Base-by-base conservation (phyloP, 1,284 basidiomycete species). In the Pyrrhoderma lamaoense region DNA sequence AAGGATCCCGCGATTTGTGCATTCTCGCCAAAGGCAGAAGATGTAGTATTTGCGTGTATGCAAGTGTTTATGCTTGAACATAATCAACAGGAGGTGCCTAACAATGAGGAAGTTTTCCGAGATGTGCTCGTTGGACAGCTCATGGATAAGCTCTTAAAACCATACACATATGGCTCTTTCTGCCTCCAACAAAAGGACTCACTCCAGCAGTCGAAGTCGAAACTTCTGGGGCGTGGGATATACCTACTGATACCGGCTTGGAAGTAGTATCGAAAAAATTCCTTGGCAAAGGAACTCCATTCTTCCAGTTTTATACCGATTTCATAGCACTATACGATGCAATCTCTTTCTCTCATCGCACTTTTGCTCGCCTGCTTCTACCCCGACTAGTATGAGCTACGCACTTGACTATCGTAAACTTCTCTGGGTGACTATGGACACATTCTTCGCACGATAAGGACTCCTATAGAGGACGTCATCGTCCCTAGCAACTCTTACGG, bases 41-140 rank as follows among this genome's bases (percentile, higher is more conserved):
- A 87, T 58, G 70, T 74, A 1, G 68, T 84, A 2, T 86, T 95
- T 58, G 79, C 76, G 34, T 84, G 90, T 58, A 93, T 95, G 88
- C 92, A 91, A 60, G 82, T 97, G 11, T 94, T 92, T 68, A 93
- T 96, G 91, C 79, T 98, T 16, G 94, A 96, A 64, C 87, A 94
- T 65, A 75, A 72, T 1, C 78, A 82, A 57, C 65, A 71, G 5
- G 73, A 79, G 48, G n/a, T 22, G 38, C 71, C 77, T 54, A 73
- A 75, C 4, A 60, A 67, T 3, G 74, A 75, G 39, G 89, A 92
- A 58, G 80, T 90, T 25, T 92, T 82, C 66, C 73, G 87, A 18
- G 84, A 91, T 64, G 55, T 57, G 1, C 58, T 70, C 2, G 82
- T 96, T 2, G 73, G 71, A 8, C 65, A 62, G 3, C 63, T 81